These are phyloP conservation scores for Hebeloma cylindrosporum DNA, from an alignment of 768 basidiomycete genomes.

Conservation along the genomic window DNA sequence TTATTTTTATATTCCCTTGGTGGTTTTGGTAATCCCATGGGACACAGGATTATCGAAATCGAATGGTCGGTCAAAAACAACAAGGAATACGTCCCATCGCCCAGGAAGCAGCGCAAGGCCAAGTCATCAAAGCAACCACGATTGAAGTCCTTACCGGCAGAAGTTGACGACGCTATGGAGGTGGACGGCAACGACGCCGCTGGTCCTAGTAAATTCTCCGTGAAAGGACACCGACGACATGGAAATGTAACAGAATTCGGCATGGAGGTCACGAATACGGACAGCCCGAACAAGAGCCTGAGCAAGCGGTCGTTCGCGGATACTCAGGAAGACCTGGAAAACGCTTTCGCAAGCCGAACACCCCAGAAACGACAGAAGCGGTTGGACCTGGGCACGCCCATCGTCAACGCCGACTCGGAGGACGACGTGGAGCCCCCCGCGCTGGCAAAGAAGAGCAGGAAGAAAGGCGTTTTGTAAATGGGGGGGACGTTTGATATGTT, in stretches of 20 bases:
- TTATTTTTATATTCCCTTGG: conserved; percentile 30
- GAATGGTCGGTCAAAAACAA: conserved; percentile 74
- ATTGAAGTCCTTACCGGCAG: conserved; percentile 23
- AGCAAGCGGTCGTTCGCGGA: conserved; percentile 37
- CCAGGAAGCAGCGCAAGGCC: conserved; percentile 45
- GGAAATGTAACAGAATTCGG: conserved; percentile 37
- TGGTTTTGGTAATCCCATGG: conserved; percentile 32
- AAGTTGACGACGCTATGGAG: conserved; percentile 28
- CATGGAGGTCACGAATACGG: conserved; percentile 43
- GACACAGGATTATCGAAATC: conserved; percentile 76
- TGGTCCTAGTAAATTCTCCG: no score
- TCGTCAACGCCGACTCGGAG: conserved; percentile 25
- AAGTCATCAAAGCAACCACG: no score
- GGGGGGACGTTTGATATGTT: conserved; percentile 5
- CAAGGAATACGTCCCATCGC: conserved; percentile 57
- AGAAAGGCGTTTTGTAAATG: conserved; percentile 14
- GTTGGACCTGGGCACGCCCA: conserved; percentile 15
- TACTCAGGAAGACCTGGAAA: conserved; percentile 25
- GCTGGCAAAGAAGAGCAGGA: conserved; percentile 23
- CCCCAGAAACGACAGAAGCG: conserved; percentile 36
- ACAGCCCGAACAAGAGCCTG: conserved; percentile 38
- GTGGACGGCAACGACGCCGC: conserved; percentile 24
- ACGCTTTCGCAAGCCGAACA: conserved; percentile 24
- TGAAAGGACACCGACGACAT: conserved; percentile 13
- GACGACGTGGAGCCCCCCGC: conserved; percentile 32